Evolutionary conservation across 1,139 yeast genomes (phyloP).

Genomic region (Candida sanyaensis): DNA sequence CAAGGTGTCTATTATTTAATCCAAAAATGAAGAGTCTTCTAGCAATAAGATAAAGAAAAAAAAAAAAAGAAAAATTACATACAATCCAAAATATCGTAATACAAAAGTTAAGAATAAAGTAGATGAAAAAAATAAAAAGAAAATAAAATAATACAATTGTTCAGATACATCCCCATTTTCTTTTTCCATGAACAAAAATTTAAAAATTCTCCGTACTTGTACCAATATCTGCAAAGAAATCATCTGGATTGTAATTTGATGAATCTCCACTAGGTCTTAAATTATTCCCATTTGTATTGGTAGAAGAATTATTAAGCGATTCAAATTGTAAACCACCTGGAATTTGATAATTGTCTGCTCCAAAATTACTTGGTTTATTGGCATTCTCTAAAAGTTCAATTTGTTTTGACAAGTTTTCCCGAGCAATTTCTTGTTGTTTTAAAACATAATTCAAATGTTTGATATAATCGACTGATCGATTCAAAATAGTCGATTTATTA

Average conservation of each 20-base stretch:
- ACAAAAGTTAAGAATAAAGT: neutral
- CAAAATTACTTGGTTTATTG: neutral
- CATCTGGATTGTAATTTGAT: constrained; percentile 9
- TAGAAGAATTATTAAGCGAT: neutral
- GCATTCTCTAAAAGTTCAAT: constrained; percentile 12
- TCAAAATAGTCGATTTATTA: constrained; percentile 67
- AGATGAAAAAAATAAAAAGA: too few species aligned
- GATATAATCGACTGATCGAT: constrained; percentile 70
- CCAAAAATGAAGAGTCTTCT: neutral
- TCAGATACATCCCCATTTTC: too few species aligned
- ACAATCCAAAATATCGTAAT: neutral
- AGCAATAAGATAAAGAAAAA: too few species aligned
- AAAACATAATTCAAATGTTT: constrained; percentile 51
- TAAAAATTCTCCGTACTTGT: constrained; percentile 9
- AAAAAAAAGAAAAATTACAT: neutral
- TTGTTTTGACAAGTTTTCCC: constrained; percentile 6
- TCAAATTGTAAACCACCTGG: neutral
- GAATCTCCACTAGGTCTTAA: neutral
- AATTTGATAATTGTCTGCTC: neutral
- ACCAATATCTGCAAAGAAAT: constrained; percentile 10
- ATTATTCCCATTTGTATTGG: neutral
- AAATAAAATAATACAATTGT: neutral
- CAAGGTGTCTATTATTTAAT: constrained; percentile 1
- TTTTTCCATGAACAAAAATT: neutral
- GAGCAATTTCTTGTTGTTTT: constrained; percentile 29